These are phyloP conservation scores for Coix lacrymajobi DNA, from an alignment of 176 grass and related monocot species.

Conservation along the genomic window DNA sequence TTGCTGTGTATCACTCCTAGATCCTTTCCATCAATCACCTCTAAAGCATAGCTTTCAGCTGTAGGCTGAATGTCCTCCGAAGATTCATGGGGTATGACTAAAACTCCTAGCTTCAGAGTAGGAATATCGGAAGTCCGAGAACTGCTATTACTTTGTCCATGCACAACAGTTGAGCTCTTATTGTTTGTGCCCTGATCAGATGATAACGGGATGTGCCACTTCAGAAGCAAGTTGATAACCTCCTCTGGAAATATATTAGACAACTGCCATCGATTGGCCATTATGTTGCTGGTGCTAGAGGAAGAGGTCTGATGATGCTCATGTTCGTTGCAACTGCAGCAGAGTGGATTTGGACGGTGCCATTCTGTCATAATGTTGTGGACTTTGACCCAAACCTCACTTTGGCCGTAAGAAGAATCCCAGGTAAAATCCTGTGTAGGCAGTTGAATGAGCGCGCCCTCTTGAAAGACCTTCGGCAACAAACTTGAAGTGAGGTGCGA, in stretches of 20 bases:
- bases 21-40: conserved; percentile 5
- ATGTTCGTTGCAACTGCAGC: neutral
- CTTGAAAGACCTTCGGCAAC: neutral
- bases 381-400: conserved; percentile 9
- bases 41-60: conserved; percentile 8
- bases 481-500: neutral
- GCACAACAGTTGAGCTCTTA: neutral
- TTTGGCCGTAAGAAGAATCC: neutral
- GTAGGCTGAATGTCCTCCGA: neutral
- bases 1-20: neutral
- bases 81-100: conserved; percentile 5
- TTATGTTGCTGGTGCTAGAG: neutral
- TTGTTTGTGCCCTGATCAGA: neutral
- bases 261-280: neutral
- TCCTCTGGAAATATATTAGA: neutral
- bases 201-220: neutral
- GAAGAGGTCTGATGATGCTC: neutral
- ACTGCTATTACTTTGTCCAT: neutral
- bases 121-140: neutral
- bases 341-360: conserved; percentile 12
- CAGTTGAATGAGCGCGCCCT: neutral
- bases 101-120: neutral
- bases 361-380: neutral
- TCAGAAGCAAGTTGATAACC: neutral
- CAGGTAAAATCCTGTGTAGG: conserved; percentile 23